Percentiles rank a stretch among this genome's conserved stretches.
Evolutionary conservation across 257 asterid species (phyloP).

Genomic region (Rauvolfia tetraphylla): DNA sequence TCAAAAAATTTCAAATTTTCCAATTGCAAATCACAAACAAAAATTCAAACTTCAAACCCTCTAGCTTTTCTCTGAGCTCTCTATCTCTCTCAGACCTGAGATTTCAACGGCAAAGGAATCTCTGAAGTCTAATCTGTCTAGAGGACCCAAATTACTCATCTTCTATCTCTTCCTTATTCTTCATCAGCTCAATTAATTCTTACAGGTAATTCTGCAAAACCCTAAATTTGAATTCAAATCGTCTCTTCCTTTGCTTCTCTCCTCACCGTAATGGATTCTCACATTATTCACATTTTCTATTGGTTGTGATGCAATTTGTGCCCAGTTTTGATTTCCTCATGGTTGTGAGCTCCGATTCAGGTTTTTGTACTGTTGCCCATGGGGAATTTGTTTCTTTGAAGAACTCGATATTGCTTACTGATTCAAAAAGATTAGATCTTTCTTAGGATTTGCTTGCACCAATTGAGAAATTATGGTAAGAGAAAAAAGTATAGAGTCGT

Average conservation of each 20-base stretch:
- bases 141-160: not conserved
- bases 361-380: slow-evolving; percentile 8
- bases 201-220: slow-evolving; percentile 26
- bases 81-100: slow-evolving; percentile 8
- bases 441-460: slow-evolving; percentile 9
- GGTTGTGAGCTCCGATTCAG: slow-evolving; percentile 17
- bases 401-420: slow-evolving; percentile 16
- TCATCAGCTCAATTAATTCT: slow-evolving; percentile 22
- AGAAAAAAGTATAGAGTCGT: slow-evolving; percentile 68
- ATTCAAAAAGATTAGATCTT: slow-evolving; percentile 17
- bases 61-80: not conserved
- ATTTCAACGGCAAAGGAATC: slow-evolving; percentile 10
- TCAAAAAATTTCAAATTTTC: slow-evolving; percentile 28
- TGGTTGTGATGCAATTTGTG: not conserved
- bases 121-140: slow-evolving; percentile 5
- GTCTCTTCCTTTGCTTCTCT: not conserved
- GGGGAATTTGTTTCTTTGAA: slow-evolving; percentile 19
- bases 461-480: slow-evolving; percentile 60
- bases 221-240: slow-evolving; percentile 24
- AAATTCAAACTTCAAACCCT: slow-evolving; percentile 30
- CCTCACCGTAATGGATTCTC: not conserved
- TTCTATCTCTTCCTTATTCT: slow-evolving; percentile 3
- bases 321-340: not conserved
- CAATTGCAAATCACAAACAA: slow-evolving; percentile 8
- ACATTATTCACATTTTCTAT: not conserved